These are phyloP conservation scores for Suillus hirtellus DNA, from an alignment of 768 basidiomycete genomes.

Conservation along the genomic window DNA sequence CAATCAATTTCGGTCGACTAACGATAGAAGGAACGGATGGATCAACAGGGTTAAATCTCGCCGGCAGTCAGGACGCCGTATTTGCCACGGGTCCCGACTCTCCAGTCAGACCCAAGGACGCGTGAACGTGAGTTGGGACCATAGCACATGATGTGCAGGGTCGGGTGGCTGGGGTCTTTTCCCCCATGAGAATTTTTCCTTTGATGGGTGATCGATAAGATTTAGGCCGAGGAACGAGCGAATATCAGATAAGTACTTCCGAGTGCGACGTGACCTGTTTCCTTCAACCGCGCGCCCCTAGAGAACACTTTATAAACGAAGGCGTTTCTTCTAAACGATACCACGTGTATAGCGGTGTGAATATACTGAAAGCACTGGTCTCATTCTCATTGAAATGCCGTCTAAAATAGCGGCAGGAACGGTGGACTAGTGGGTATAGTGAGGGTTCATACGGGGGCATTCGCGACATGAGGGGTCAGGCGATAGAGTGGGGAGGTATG, in stretches of 20 bases:
- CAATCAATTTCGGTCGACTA: not conserved
- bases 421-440: not conserved
- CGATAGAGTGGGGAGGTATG: not conserved
- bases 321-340: not conserved
- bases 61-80: not conserved
- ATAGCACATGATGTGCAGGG: not conserved
- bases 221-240: not conserved
- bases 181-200: no score
- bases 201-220: not conserved
- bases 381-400: not conserved
- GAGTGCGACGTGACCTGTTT: no score
- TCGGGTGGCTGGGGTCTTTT: not conserved
- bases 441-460: not conserved
- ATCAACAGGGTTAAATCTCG: not conserved
- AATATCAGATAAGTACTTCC: no score
- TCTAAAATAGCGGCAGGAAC: not conserved
- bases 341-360: not conserved
- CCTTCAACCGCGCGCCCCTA: no score
- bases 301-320: not conserved
- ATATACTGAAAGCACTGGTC: not conserved
- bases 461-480: not conserved
- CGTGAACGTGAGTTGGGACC: not conserved
- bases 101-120: no score
- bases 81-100: no score
- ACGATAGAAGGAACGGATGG: not conserved